Base-by-base conservation (phyloP, 495 filamentous ascomycete species). In the Lophiotrema nucula region DNA sequence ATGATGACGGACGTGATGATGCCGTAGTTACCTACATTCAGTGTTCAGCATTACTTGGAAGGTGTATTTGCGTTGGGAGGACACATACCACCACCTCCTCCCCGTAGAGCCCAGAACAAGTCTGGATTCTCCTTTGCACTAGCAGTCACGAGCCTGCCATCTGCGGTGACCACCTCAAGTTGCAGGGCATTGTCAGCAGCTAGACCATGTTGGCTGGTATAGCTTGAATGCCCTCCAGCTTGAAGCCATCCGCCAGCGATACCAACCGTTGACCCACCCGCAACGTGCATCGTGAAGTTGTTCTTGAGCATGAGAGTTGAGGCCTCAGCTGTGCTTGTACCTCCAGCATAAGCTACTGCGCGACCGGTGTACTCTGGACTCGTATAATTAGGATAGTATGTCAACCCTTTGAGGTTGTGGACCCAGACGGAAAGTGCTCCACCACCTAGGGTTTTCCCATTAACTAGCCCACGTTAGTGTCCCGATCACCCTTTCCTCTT, bases 381-480 rank as follows among this genome's bases (percentile, higher is more conserved):
- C 13, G 61, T 65, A 27, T 63, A 63, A 10, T 22, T 22, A 47
- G 68, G 51, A 42, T 76, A 54, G 55, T 76, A 75, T n/a, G 74
- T 33, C 13, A 76, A 68, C 23, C 74, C 67, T 62, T 80, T 79
- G 41, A 81, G 68, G 35, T 74, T 62, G 35, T 72, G 68, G 0
- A 69, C 80, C 79, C 76, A 80, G 43, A 78, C 62, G 19, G 69
- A 71, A 42, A 81, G 35, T 50, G 69, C 55, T n/a, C 71, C 73
- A 10, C 76, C 67, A 42, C 80, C 76, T 1, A 75, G 72, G 1
- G 76, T 77, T 58, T 79, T 74, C 37, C 77, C 81, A 21, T 66
- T 74, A 51, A 79, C n/a, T n/a, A n/a, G n/a, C n/a, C n/a, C n/a
- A n/a, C n/a, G n/a, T n/a, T n/a, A n/a, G n/a, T n/a, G n/a, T n/a